Evolutionary conservation across 257 asterid species (phyloP).

Genomic region (Solanum medicagineum): DNA sequence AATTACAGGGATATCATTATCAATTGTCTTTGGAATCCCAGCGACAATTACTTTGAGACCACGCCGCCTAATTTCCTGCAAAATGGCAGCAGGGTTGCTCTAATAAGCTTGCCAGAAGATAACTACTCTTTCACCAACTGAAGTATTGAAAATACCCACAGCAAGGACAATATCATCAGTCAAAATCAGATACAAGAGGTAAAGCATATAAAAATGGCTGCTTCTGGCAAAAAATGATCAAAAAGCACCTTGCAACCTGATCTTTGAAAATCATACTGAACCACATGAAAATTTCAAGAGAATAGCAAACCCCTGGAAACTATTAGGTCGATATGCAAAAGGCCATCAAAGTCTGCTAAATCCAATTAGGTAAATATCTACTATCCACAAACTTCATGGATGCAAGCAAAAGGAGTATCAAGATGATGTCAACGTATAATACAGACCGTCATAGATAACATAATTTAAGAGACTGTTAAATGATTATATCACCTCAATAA

Average conservation of each 20-base stretch:
- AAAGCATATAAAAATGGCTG: neutral
- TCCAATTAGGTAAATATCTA: neutral
- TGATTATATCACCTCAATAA: neutral
- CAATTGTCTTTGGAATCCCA: slow-evolving; percentile 94
- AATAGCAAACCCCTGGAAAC: neutral
- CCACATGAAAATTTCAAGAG: neutral
- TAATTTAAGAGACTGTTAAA: neutral
- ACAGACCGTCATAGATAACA: neutral
- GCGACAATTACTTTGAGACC: slow-evolving; percentile 78
- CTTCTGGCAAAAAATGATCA: neutral
- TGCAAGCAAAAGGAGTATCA: neutral
- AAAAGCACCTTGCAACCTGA: neutral
- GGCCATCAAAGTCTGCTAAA: neutral
- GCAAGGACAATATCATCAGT: neutral
- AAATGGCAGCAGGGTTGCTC: slow-evolving; percentile 1
- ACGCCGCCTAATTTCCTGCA: slow-evolving; percentile 82
- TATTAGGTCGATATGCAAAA: neutral
- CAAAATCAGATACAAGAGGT: neutral
- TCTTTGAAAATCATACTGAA: neutral
- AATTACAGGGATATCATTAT: slow-evolving; percentile 85
- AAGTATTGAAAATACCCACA: neutral
- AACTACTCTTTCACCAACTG: neutral
- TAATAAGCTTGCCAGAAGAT: neutral
- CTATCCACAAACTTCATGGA: neutral
- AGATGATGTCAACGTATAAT: neutral